Base-by-base conservation (phyloP, 805 yeast species). In the Candida stauntonica region DNA sequence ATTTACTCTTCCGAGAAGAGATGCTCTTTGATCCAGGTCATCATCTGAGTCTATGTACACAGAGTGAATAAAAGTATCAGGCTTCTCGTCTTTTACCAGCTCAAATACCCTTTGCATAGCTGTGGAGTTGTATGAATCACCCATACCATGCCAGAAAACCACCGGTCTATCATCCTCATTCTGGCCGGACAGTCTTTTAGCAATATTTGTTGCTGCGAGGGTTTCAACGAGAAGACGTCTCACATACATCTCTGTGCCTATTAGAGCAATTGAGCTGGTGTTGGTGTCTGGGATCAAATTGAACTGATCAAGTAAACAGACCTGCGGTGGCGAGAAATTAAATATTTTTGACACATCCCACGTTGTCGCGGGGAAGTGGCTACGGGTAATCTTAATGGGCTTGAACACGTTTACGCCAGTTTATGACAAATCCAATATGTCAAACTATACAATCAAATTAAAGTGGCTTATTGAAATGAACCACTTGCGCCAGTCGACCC, bases 141-240 rank as follows among this genome's bases (percentile, higher is more conserved):
- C 93, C 60, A 86, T 68, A 0, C 95, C 95, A 51, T 85, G 95
- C 94, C 94, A 85, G 29, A 86, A 54, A 3, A 85, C 86, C 3
- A 85, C 69, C 0, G 86, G 82, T 17, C 47, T 38, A 17, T 43
- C 44, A 17, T 44, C 48, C 2, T 40, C 39, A 5, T 26, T 29
- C 5, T 38, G 32, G 2, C 40, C 34, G 2, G 47, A 38, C 20
- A 51, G 42, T 23, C 46, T 33, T 35, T 51, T 50, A 13, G 47
- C 29, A 2, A 45, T 42, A 27, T 48, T 51, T 15, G 49, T 21
- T 6, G 54, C 41, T 5, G 48, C 45, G 2, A 54, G 42, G 2
- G 42, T 34, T 36, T 52, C 41, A 14, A 47, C 43, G 1, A 52
- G 19, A 17, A 45, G 28, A 14, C 44, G 34, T 9, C 43, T 35